A percentile compares a stretch with the other conserved stretches of the same genome.
Conservation (phyloP, 1,284 basidiomycete species). For the Malassezia sympodialis region DNA sequence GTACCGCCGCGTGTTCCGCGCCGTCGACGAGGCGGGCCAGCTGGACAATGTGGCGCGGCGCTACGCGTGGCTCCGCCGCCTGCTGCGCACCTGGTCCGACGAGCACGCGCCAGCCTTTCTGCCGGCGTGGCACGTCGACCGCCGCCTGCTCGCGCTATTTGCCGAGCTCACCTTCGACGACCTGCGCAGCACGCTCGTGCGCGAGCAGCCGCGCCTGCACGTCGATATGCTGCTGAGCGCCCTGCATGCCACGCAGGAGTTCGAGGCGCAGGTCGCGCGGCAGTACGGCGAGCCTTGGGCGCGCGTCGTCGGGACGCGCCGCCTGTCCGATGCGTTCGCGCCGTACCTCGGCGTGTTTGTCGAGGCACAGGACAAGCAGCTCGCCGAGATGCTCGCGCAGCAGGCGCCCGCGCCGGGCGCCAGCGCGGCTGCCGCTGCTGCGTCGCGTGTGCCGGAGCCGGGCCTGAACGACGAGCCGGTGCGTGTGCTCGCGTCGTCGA, state of each 20-base stretch:
- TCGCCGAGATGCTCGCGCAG: slow-evolving; percentile 31
- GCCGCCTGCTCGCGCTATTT: slow-evolving; percentile 34
- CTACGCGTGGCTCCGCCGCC: slow-evolving; percentile 89
- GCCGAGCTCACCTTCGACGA: slow-evolving; percentile 44
- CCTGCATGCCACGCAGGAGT: slow-evolving; percentile 40
- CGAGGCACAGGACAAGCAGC: slow-evolving; percentile 77
- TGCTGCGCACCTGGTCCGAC: slow-evolving; percentile 76
- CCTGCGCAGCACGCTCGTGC: slow-evolving; percentile 36
- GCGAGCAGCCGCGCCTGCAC: slow-evolving; percentile 33
- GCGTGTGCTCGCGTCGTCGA: slow-evolving; percentile 78
- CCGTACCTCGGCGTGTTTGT: slow-evolving; percentile 84
- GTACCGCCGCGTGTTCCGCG: slow-evolving; percentile 83
- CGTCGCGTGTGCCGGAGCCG: not conserved
- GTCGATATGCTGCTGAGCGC: slow-evolving; percentile 38
- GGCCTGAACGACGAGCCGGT: slow-evolving; percentile 10
- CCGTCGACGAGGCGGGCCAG: slow-evolving; percentile 64
- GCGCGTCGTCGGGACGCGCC: not conserved
- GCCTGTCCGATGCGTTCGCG: slow-evolving; percentile 68
- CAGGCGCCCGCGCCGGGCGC: slow-evolving; percentile 15
- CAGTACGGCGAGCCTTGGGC: slow-evolving; percentile 26
- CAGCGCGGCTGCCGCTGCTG: slow-evolving; percentile 46
- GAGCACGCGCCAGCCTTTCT: slow-evolving; percentile 55
- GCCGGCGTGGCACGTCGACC: slow-evolving; percentile 32
- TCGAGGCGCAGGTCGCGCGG: slow-evolving; percentile 30
- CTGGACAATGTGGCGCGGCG: slow-evolving; percentile 86